A percentile compares a stretch with the other conserved stretches of the same genome.
Conservation (phyloP, 1,284 basidiomycete species). For the Takashimella koratensis region DNA sequence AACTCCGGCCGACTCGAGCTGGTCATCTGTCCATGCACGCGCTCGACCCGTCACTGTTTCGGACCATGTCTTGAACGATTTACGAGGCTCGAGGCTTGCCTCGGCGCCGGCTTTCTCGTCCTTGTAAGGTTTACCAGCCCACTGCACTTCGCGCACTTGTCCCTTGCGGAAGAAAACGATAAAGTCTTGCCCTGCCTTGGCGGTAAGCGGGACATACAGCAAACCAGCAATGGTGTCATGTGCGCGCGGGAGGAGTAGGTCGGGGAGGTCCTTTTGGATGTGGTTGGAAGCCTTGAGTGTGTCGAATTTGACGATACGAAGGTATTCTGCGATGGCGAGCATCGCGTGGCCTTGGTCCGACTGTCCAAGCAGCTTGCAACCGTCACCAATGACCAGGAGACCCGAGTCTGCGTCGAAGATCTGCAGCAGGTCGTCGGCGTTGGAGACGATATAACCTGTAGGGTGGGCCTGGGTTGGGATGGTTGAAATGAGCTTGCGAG, state of each 20-base stretch:
- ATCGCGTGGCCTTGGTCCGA: conserved; percentile 75
- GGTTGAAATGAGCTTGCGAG: conserved; percentile 69
- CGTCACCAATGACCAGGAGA: conserved; percentile 78
- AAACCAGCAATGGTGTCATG: conserved; percentile 73
- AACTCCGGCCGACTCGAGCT: conserved; percentile 79
- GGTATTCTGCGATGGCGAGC: conserved; percentile 75
- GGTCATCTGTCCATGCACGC: conserved; percentile 78
- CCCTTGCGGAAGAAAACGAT: conserved; percentile 78
- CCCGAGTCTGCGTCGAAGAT: conserved; percentile 83
- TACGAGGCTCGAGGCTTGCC: conserved; percentile 64
- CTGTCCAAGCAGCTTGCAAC: conserved; percentile 75
- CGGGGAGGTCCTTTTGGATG: conserved; percentile 68
- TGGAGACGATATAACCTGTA: conserved; percentile 79
- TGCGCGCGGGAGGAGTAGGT: conserved; percentile 65
- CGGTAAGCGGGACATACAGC: conserved; percentile 70
- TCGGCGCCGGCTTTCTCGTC: conserved; percentile 37
- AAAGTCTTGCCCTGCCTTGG: conserved; percentile 63
- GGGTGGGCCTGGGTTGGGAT: conserved; percentile 69
- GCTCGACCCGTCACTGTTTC: conserved; percentile 71
- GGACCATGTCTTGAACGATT: conserved; percentile 78
- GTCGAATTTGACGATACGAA: conserved; percentile 73
- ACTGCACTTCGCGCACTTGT: conserved; percentile 66
- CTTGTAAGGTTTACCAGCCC: conserved; percentile 75
- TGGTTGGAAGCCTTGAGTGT: conserved; percentile 61
- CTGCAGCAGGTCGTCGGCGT: conserved; percentile 75